Evolutionary conservation across 805 yeast genomes (phyloP), one percentile per base, ranked within the genome.

Genomic region (Kodamaea jinghongensis): DNA sequence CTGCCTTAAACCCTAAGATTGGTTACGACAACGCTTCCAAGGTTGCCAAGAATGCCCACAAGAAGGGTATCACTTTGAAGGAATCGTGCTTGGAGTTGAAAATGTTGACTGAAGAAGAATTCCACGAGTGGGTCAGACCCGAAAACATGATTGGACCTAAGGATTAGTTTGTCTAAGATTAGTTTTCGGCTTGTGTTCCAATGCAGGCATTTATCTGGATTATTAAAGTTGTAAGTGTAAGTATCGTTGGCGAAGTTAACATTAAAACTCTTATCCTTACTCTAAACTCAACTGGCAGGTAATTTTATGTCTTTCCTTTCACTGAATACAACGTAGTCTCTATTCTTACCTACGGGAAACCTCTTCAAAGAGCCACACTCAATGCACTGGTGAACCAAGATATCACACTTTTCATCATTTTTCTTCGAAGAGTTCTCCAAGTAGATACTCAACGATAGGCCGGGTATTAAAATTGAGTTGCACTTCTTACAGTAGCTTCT

Each of bases 401-500:
- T 59, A 44, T 83, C 84, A 46, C 68, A 63, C 15, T 60, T 54
- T 0, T 55, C 48, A 1, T 48, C 25, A 22, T 58, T 34, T 0
- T 38, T 28, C 33, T 63, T 68, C 13, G 78, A 73, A 11, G 36
- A 37, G 50, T 81, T 78, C 25, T 60, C 67, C 1, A 81, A 40
- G 14, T 63, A 55, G 2, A 68, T 48, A 1, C 55, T 34, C 36
- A 73, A 51, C 13, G 72, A 69, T 12, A 65, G 36, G 0, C 81
- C 83, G 0, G 83, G 78, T 1, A 77, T 51, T 44, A 75, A 61
- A 7, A 74, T 44, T 6, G 78, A 56, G 32, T 73, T 61, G 58
- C 96, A 88, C 27, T 61, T 63, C 50, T 86, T 86, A 60, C 96
- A 88, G 11, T 81, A 54, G 0, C 74, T 68, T 48, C 95, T 67